Conservation (phyloP, 75 land plant genomes). For the Sequoiadendron giganteum region DNA sequence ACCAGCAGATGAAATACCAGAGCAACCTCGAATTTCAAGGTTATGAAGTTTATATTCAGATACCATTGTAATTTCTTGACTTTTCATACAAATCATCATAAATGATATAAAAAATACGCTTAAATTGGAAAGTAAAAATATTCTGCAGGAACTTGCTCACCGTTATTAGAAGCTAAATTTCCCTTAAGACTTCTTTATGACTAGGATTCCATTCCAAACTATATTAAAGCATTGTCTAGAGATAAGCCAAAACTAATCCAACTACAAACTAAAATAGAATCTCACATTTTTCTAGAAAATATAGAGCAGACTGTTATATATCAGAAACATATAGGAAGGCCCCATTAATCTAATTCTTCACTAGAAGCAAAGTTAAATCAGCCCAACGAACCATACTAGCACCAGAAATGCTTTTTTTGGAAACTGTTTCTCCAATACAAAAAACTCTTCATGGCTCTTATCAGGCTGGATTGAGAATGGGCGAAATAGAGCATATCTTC, state of each 20-base stretch:
- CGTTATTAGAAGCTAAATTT: no score
- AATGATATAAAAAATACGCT: no score
- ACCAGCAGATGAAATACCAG: conserved; percentile 65
- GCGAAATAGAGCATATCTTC: not conserved
- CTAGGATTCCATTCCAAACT: not conserved
- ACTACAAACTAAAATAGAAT: not conserved
- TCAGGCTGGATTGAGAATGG: not conserved
- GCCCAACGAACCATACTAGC: not conserved
- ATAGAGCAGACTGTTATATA: not conserved
- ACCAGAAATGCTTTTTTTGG: not conserved
- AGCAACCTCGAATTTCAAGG: conserved; percentile 79
- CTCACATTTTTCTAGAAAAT: not conserved
- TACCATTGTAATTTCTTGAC: no score
- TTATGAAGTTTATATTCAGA: conserved; percentile 47
- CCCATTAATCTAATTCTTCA: not conserved
- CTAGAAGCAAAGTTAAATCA: not conserved
- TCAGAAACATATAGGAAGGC: not conserved
- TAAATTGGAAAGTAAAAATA: no score
- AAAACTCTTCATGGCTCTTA: not conserved
- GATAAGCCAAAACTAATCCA: not conserved
- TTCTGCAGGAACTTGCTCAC: no score
- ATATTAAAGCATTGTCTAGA: not conserved
- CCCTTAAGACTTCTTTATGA: no score
- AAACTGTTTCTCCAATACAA: not conserved
- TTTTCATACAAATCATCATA: no score